Evolutionary conservation across 495 filamentous ascomycete genomes (phyloP).

Genomic region (Penicillium nucicola): DNA sequence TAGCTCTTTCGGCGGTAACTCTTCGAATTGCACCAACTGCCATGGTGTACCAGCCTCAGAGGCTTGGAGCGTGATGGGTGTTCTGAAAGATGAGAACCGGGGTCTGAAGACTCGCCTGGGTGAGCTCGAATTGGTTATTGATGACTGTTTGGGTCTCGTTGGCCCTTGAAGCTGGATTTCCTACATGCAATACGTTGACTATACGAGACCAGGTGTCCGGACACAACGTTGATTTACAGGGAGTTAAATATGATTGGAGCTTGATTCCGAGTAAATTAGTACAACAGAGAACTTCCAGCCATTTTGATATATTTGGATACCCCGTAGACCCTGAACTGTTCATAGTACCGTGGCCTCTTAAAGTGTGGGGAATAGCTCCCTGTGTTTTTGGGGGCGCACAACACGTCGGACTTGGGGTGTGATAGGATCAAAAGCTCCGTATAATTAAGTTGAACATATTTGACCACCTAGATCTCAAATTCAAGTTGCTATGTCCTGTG

Average conservation of each 20-base stretch:
- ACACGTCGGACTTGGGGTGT: not conserved
- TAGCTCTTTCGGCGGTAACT: slow-evolving; percentile 30
- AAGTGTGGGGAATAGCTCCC: slow-evolving; percentile 11
- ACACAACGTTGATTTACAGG: slow-evolving; percentile 3
- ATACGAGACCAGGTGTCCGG: slow-evolving; percentile 14
- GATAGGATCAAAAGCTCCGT: not conserved
- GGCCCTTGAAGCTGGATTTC: slow-evolving; percentile 28
- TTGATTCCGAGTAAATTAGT: not conserved
- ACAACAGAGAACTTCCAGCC: not conserved
- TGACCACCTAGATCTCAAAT: not conserved
- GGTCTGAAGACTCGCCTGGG: slow-evolving; percentile 65
- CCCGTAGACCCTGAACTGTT: not conserved
- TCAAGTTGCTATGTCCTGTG: not conserved
- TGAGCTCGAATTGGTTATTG: slow-evolving; percentile 64
- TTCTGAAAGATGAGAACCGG: slow-evolving; percentile 71
- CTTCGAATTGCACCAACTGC: slow-evolving; percentile 55
- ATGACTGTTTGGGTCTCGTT: slow-evolving; percentile 68
- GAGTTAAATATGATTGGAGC: not conserved
- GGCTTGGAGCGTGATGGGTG: slow-evolving; percentile 67
- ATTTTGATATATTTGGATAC: not conserved
- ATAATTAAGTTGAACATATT: not conserved
- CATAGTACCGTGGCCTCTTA: slow-evolving; percentile 9
- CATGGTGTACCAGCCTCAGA: slow-evolving; percentile 59
- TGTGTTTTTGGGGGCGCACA: not conserved
- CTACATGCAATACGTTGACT: not conserved